phyloP scores from a whole-genome alignment of 2,329 filamentous ascomycete genomes.

The Penicillium fuscoglaucum region DNA sequence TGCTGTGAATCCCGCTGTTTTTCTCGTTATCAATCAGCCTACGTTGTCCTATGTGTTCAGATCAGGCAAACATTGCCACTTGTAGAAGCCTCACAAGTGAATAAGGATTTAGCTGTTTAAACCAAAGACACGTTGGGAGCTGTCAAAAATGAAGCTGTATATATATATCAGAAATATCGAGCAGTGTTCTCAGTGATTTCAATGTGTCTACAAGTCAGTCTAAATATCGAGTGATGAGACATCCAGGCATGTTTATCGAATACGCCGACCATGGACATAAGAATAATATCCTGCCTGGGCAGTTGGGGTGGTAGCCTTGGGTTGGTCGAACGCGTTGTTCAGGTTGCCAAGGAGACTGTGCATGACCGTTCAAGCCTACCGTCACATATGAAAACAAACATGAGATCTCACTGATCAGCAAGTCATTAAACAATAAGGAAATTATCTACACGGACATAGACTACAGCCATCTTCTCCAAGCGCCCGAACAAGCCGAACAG shows the following conservation, averaged over 20 bases:
- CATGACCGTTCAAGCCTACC: background rate
- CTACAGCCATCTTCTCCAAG: background rate
- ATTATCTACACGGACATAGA: accelerated
- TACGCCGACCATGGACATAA: background rate
- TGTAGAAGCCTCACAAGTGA: background rate
- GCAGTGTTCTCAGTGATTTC: background rate
- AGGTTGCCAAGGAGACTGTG: background rate
- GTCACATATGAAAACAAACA: too few relatives aligned
- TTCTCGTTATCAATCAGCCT: background rate
- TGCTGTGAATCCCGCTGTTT: background rate
- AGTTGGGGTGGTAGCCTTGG: background rate
- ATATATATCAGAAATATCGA: background rate
- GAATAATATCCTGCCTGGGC: too few relatives aligned
- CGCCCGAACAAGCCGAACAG: background rate
- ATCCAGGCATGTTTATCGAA: background rate
- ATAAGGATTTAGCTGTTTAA: background rate
- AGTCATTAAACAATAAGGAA: background rate
- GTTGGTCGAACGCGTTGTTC: background rate
- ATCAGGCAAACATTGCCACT: background rate
- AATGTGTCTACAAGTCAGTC: background rate
- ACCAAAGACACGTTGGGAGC: background rate
- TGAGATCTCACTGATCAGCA: background rate
- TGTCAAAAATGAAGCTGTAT: background rate
- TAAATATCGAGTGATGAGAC: background rate
- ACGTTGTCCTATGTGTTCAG: background rate